phyloP scores from a whole-genome alignment of 305 asterid species.

The Euphrasia arctica region DNA sequence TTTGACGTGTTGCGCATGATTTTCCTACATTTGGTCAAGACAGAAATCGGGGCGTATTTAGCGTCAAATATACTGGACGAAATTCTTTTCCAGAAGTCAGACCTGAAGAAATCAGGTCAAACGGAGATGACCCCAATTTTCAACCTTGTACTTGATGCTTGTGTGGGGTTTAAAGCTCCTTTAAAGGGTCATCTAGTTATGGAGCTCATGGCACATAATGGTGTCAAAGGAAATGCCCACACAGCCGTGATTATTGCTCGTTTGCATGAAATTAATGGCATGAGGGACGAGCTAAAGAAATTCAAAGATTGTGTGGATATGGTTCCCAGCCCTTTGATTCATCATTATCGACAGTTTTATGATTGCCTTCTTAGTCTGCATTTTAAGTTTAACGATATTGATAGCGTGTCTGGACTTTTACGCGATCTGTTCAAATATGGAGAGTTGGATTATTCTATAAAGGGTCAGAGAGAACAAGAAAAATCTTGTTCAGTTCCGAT shows the following conservation, averaged over 20 bases:
- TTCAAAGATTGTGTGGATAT: constrained; percentile 46
- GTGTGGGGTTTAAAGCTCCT: constrained; percentile 62
- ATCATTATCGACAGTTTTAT: constrained; percentile 62
- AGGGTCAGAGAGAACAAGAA: constrained; percentile 30
- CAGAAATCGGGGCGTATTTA: constrained; percentile 51
- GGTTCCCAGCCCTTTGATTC: constrained; percentile 37
- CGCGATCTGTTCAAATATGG: constrained; percentile 36
- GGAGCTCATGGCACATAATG: constrained; percentile 71
- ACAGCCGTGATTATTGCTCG: constrained; percentile 54
- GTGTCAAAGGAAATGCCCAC: constrained; percentile 68
- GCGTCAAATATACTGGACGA: constrained; percentile 74
- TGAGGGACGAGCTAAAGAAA: constrained; percentile 70
- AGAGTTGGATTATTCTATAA: constrained; percentile 21
- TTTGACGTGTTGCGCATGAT: constrained; percentile 43
- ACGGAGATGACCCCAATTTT: constrained; percentile 43
- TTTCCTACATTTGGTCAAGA: constrained; percentile 73
- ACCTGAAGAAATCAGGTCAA: constrained; percentile 34
- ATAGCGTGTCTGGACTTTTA: constrained; percentile 65
- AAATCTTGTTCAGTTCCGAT: constrained; percentile 47
- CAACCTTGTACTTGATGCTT: constrained; percentile 84
- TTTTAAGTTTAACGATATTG: constrained; percentile 67
- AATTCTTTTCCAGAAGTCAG: constrained; percentile 36
- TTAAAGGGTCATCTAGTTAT: constrained; percentile 61
- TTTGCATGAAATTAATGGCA: constrained; percentile 63
- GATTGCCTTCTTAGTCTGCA: constrained; percentile 63